A percentile compares a stretch with the other conserved stretches of the same genome.
phyloP scores from a whole-genome alignment of 495 filamentous ascomycete species.

The Lichenothelia convexa region DNA sequence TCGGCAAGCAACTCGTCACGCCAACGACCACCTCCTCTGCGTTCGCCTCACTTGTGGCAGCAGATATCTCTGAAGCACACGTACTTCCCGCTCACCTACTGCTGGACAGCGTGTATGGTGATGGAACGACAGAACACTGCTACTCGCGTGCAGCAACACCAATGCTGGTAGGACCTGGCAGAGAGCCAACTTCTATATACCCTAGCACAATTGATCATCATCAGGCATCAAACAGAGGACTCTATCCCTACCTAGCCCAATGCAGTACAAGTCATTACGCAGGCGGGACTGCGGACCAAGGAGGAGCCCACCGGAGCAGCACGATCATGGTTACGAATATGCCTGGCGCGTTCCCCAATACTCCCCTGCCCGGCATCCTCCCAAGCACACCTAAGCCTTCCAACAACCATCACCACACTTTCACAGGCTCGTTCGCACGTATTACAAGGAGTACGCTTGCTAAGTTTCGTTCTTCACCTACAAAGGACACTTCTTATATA shows the following conservation, averaged over 20 bases:
- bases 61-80: slow-evolving; percentile 69
- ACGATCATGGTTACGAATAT: too few species aligned
- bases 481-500: slow-evolving; percentile 32
- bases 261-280: too few species aligned
- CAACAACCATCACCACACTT: too few species aligned
- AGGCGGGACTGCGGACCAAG: too few species aligned
- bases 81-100: slow-evolving; percentile 61
- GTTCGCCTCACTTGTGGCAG: slow-evolving; percentile 50
- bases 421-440: slow-evolving; percentile 3
- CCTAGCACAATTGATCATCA: slow-evolving; percentile 7
- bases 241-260: too few species aligned
- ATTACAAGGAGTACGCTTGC: slow-evolving; percentile 17
- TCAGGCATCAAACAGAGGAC: too few species aligned
- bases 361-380: too few species aligned
- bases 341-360: too few species aligned
- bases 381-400: neutral
- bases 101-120: slow-evolving; percentile 61
- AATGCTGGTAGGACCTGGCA: slow-evolving; percentile 65
- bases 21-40: slow-evolving; percentile 37
- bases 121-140: slow-evolving; percentile 37
- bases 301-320: too few species aligned
- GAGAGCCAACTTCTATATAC: neutral
- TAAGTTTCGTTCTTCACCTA: slow-evolving; percentile 16
- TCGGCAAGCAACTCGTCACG: slow-evolving; percentile 44
- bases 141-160: slow-evolving; percentile 59